Base-by-base conservation (phyloP, 345 rosid species). In the Isatis tinctoria region DNA sequence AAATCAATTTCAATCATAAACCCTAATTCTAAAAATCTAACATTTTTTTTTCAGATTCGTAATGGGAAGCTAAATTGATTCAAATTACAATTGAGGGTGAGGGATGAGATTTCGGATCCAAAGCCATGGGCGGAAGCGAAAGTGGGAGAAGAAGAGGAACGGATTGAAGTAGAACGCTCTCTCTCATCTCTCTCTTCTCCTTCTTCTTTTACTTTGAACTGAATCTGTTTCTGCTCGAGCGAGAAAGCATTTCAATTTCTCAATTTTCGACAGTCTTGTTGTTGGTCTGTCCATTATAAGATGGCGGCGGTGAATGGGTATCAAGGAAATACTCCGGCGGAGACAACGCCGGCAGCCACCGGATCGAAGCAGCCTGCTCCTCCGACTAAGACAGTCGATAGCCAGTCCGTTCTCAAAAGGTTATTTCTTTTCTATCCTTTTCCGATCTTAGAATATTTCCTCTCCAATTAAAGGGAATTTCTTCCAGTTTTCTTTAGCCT, bases 391-490 rank as follows among this genome's bases (percentile, higher is more conserved):
- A 76, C 74, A 62, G 87, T 81, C 45, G 96, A 94, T 77, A 74
- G 90, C 12, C 96, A 89, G 70, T 91, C 98, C 30, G 97, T 91
- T 26, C 91, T 91, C 49, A 94, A 84, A 73, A 78, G 81, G 73
- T 77, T 20, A 48, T 5, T 22, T 27, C 26, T 57, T 72, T 37
- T 20, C 36, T 49, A 11, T 13, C 13, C 48, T 16, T 32, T 48
- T 12, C 39, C 69, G 62, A 69, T 75, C 79, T 41, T 67, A 9
- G 61, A 40, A 20, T 28, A 20, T 10, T 32, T 35, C 22, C 47
- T 37, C 16, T 65, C 59, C 3, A 9, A 16, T 70, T 33, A 14
- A 16, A 3, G 8, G 28, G 27, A 22, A 37, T 51, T 24, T 13
- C n/a, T n/a, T n/a, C n/a, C n/a, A n/a, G n/a, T n/a, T n/a, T n/a